These are phyloP conservation scores for Ophiognomonia clavigignenti-juglandacearum DNA, from an alignment of 2,329 filamentous ascomycete genomes.

Conservation along the genomic window DNA sequence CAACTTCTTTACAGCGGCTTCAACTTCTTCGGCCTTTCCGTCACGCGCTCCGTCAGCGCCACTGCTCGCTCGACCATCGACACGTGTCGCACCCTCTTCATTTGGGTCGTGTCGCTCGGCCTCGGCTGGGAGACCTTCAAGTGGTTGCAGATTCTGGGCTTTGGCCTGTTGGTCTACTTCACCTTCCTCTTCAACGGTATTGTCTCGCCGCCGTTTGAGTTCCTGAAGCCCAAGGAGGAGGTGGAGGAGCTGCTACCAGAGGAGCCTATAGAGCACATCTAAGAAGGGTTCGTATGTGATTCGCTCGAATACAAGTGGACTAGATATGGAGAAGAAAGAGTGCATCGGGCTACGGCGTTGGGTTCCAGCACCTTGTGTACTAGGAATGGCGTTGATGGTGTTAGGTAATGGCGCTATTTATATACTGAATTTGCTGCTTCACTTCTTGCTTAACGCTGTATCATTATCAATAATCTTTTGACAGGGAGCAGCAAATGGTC, in stretches of 20 bases:
- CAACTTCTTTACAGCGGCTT: conserved; percentile 63
- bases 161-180: conserved; percentile 86
- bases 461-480: too few species aligned
- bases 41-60: conserved; percentile 83
- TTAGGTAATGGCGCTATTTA: too few species aligned
- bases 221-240: conserved; percentile 51
- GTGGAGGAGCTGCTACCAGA: conserved; percentile 69
- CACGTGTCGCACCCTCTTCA: conserved; percentile 94
- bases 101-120: conserved; percentile 91
- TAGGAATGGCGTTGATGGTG: too few species aligned
- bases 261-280: conserved; percentile 72
- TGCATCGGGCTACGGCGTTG: not conserved
- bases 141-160: conserved; percentile 88
- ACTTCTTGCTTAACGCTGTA: too few species aligned
- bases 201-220: conserved; percentile 73
- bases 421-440: too few species aligned
- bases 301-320: too few species aligned
- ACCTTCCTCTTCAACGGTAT: conserved; percentile 97
- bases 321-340: too few species aligned
- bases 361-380: too few species aligned
- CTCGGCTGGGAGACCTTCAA: conserved; percentile 98
- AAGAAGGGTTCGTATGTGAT: too few species aligned
- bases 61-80: conserved; percentile 95
- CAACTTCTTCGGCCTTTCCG: conserved; percentile 96
- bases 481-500: too few species aligned